phyloP scores from a whole-genome alignment of 169 alveolate species.

The Cryptosporidium tyzzeri region DNA sequence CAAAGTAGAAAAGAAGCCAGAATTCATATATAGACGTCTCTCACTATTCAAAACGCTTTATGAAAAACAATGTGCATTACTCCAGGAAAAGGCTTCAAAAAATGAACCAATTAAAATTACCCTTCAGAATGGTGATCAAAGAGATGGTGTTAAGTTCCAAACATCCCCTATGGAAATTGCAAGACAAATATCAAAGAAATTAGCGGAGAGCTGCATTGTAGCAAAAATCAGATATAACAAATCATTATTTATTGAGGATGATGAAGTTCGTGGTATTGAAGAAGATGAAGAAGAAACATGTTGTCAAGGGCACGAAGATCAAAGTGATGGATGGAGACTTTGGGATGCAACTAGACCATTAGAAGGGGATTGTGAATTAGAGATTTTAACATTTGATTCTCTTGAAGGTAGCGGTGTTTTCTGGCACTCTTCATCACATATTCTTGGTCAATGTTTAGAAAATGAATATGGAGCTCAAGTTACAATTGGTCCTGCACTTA shows the following conservation, averaged over 20 bases:
- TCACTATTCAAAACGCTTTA: slow-evolving; percentile 84
- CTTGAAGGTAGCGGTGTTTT: slow-evolving; percentile 94
- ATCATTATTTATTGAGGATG: slow-evolving; percentile 80
- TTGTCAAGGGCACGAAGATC: slow-evolving; percentile 22
- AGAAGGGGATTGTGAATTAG: slow-evolving; percentile 94
- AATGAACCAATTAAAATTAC: slow-evolving; percentile 87
- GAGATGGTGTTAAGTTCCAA: slow-evolving; percentile 88
- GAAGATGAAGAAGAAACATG: slow-evolving; percentile 83
- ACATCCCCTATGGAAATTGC: slow-evolving; percentile 94
- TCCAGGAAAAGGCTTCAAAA: slow-evolving; percentile 63
- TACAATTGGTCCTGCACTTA: slow-evolving; percentile 93
- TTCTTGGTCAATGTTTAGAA: slow-evolving; percentile 92
- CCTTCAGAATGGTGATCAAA: slow-evolving; percentile 90
- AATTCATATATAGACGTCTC: slow-evolving; percentile 85
- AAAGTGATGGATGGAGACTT: slow-evolving; percentile 82
- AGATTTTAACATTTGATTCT: slow-evolving; percentile 92
- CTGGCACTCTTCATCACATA: slow-evolving; percentile 99
- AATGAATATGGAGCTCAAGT: slow-evolving; percentile 95
- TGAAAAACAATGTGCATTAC: slow-evolving; percentile 83
- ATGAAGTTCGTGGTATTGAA: slow-evolving; percentile 86
- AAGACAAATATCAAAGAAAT: slow-evolving; percentile 87
- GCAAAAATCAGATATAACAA: slow-evolving; percentile 89
- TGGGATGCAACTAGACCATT: slow-evolving; percentile 97
- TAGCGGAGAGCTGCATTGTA: slow-evolving; percentile 90
- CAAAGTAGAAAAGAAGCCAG: slow-evolving; percentile 83